Evolutionary conservation across 768 basidiomycete species (phyloP), one percentile per base, ranked within the genome.

Genomic region (Strobilomyces echinocephalus): DNA sequence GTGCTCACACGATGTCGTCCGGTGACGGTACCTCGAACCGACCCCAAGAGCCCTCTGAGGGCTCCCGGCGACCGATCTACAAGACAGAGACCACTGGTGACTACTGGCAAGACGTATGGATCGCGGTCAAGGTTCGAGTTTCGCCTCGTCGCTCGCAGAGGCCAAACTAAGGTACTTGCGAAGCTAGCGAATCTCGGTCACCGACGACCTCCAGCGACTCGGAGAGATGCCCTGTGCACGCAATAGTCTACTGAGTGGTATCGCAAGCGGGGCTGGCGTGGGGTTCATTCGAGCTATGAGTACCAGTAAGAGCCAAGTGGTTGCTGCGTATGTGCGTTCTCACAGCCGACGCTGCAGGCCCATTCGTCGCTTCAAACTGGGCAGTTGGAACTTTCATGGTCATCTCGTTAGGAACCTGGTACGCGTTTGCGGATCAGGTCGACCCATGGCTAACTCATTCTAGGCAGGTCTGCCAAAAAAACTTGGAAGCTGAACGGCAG

Each of bases 261-360:
- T 92, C 60, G 85, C 83, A n/a, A 83, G 85, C 53, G 90, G 90
- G 14, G 77, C 76, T 1, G 90, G 88, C 1, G 79, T 92, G 50
- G 91, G 90, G 18, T 73, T 87, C 50, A 80, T 91, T 50, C 79
- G 89, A 51, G 84, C 82, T 3, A 69, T 90, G 61, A 79, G 79
- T 61, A 70, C 81, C 11, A 74, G 89, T 89, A 66, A 52, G 84
- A 74, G 38, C 36, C 12, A 47, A 6, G 52, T 38, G 44, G 49
- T 26, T n/a, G 10, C 28, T 41, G 21, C 15, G 43, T 24, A 16
- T 35, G 16, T 45, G 36, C 15, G 35, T 35, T 39, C 56, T 67
- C 40, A 64, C 38, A 26, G 4, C 28, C 43, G 15, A 31, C 15
- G 38, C 26, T 5, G 38, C 48, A 58, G 89, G 75, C 31, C 76